Conservation (phyloP, 305 asterid genomes). For the Caryopteris hybrid region DNA sequence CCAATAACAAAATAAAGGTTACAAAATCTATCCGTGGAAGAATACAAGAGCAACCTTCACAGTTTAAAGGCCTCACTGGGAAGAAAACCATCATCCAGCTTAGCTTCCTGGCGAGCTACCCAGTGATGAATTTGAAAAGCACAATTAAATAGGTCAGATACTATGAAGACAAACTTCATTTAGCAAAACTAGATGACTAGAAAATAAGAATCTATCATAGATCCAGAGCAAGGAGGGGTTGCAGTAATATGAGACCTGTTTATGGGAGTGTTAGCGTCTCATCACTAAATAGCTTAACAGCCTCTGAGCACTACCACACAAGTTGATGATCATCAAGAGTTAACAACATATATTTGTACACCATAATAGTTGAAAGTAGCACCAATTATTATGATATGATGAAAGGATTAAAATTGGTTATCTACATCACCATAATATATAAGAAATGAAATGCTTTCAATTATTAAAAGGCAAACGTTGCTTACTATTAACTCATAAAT, state of each 20-base stretch:
- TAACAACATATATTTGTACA: neutral
- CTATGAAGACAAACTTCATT: neutral
- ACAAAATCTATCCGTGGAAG: neutral
- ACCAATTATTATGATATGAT: neutral
- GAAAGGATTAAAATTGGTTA: neutral
- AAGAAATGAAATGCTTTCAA: neutral
- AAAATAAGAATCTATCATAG: neutral
- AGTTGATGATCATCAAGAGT: neutral
- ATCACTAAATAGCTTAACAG: neutral
- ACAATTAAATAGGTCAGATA: neutral
- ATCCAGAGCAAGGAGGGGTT: neutral
- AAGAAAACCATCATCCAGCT: neutral
- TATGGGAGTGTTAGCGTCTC: neutral
- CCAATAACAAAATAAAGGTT: neutral
- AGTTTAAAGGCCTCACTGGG: neutral
- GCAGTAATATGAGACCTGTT: neutral
- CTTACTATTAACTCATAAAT: neutral
- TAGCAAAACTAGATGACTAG: neutral
- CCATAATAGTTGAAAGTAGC: neutral
- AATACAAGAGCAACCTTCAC: neutral
- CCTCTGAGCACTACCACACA: conserved; percentile 4
- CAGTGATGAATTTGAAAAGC: neutral
- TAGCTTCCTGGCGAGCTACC: neutral
- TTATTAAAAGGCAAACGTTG: neutral
- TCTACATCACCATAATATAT: neutral